Evolutionary conservation across 352 stramenopile species (phyloP).

Genomic region (Globisporangium irregulare): DNA sequence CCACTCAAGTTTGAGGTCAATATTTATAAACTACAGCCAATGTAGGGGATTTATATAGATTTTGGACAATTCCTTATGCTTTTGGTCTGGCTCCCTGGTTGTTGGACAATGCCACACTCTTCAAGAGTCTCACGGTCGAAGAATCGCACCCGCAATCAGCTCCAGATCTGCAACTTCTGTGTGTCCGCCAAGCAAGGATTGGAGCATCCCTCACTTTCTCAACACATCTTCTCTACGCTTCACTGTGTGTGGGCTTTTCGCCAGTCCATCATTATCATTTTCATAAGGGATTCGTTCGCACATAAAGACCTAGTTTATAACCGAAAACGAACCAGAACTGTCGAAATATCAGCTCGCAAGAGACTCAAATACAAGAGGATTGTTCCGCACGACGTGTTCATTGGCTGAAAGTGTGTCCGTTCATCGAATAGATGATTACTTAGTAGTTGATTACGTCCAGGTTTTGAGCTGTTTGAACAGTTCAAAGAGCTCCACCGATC

Average conservation of each 20-base stretch:
- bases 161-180: too few relatives aligned
- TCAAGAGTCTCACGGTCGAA: too few relatives aligned
- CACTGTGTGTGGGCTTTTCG: background rate
- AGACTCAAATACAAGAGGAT: background rate
- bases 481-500: background rate
- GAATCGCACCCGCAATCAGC: too few relatives aligned
- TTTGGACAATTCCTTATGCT: too few relatives aligned
- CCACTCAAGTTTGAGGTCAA: too few relatives aligned
- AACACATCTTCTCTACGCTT: conserved; percentile 2
- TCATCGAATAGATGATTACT: background rate
- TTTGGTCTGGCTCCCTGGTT: too few relatives aligned
- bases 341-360: background rate
- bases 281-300: background rate
- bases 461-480: background rate
- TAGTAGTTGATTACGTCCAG: background rate
- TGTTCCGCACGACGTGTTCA: background rate
- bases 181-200: too few relatives aligned
- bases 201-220: background rate
- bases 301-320: background rate
- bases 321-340: too few relatives aligned
- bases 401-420: background rate
- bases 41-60: too few relatives aligned
- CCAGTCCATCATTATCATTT: background rate
- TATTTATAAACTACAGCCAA: too few relatives aligned
- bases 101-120: too few relatives aligned